Evolutionary conservation across 1,139 yeast genomes (phyloP).

Genomic region (Maudiozyma humilis): DNA sequence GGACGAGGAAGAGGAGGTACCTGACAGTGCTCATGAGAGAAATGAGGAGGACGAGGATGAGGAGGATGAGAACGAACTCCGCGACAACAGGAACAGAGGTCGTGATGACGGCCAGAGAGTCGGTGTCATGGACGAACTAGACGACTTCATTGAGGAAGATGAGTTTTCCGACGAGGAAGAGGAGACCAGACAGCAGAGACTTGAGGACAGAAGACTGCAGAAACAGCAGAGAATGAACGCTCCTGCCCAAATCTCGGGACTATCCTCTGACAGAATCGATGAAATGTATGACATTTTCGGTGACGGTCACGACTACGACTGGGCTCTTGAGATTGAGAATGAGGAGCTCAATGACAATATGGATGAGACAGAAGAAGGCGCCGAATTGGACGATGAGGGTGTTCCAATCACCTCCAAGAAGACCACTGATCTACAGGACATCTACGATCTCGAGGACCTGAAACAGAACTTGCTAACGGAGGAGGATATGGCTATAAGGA

Average conservation of each 20-base stretch:
- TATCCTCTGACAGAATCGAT: constrained; percentile 86
- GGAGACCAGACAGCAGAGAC: constrained; percentile 40
- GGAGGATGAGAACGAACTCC: constrained; percentile 11
- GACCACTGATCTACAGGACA: constrained; percentile 68
- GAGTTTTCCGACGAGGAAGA: constrained; percentile 90
- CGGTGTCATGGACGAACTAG: constrained; percentile 65
- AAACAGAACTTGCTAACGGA: constrained; percentile 87
- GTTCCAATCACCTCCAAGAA: constrained; percentile 36
- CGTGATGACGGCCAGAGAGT: constrained; percentile 16
- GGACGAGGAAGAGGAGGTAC: constrained; percentile 53
- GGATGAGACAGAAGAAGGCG: constrained; percentile 35
- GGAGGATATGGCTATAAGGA: constrained; percentile 80
- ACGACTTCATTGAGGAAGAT: constrained; percentile 95
- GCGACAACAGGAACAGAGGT: constrained; percentile 26
- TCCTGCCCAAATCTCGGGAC: constrained; percentile 60
- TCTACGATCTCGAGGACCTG: constrained; percentile 89
- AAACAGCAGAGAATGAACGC: constrained; percentile 35
- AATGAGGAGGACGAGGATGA: constrained; percentile 18
- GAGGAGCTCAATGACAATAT: constrained; percentile 40
- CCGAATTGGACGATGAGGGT: constrained; percentile 38
- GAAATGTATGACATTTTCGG: constrained; percentile 94
- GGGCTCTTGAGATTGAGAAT: constrained; percentile 93
- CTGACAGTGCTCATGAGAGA: constrained; percentile 21
- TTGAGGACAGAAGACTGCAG: constrained; percentile 31
- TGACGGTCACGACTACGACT: constrained; percentile 92